These are phyloP conservation scores for Dothistroma septosporum DNA, from an alignment of 2,329 filamentous ascomycete genomes.

Conservation along the genomic window DNA sequence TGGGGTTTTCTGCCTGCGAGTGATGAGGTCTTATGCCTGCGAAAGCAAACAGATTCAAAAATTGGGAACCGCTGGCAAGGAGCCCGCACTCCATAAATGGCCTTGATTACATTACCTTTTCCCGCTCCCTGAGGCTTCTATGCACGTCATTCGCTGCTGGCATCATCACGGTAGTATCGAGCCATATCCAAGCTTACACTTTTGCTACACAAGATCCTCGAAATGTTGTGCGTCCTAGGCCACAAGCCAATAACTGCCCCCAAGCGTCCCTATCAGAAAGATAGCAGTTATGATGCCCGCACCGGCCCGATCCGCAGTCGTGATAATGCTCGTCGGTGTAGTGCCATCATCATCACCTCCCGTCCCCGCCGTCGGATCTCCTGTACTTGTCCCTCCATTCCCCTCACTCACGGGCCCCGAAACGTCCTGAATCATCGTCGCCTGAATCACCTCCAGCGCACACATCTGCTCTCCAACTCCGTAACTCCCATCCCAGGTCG, in stretches of 20 bases:
- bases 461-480: slow-evolving; percentile 57
- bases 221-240: neutral
- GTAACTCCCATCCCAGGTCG: slow-evolving; percentile 42
- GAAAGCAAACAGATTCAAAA: no score
- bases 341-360: slow-evolving; percentile 24
- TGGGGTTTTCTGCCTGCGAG: no score
- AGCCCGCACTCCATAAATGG: no score
- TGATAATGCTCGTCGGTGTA: slow-evolving; percentile 41
- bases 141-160: neutral
- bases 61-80: no score
- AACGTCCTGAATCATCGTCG: slow-evolving; percentile 37
- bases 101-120: no score
- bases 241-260: slow-evolving; percentile 17
- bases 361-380: slow-evolving; percentile 44
- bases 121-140: no score
- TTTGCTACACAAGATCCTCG: neutral
- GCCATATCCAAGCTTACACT: neutral
- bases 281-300: slow-evolving; percentile 46
- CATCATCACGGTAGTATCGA: neutral
- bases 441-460: slow-evolving; percentile 49
- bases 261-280: slow-evolving; percentile 17
- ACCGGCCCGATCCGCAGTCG: slow-evolving; percentile 62
- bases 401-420: slow-evolving; percentile 43
- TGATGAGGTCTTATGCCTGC: no score
- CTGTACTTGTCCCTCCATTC: slow-evolving; percentile 51